Percentiles rank a stretch among this genome's conserved stretches.
phyloP scores from a whole-genome alignment of 2,329 filamentous ascomycete species.

The Tolypocladium inflatum region DNA sequence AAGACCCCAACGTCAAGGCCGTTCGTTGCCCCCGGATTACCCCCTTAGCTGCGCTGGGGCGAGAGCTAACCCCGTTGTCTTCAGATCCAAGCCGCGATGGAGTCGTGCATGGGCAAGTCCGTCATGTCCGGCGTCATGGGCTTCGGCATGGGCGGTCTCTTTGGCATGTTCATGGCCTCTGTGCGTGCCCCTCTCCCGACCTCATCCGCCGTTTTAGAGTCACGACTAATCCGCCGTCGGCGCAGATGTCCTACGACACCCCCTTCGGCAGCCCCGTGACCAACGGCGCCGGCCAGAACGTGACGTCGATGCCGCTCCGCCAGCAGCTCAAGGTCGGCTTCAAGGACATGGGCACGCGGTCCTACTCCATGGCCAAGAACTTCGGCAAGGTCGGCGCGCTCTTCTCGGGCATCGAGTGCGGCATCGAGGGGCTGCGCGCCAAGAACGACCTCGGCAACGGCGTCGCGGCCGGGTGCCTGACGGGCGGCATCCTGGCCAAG shows the following conservation, averaged over 20 bases:
- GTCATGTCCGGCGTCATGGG: constrained; percentile 87
- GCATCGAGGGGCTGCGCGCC: constrained; percentile 82
- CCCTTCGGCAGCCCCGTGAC: constrained; percentile 53
- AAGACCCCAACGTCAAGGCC: constrained; percentile 43
- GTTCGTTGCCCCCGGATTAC: constrained; percentile 13
- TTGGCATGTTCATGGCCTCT: constrained; percentile 96
- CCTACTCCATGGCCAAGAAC: constrained; percentile 79
- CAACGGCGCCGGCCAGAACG: constrained; percentile 22
- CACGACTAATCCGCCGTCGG: not conserved
- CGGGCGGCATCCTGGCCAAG: constrained; percentile 78
- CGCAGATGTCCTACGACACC: constrained; percentile 95
- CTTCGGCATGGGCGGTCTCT: constrained; percentile 86
- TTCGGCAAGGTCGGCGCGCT: constrained; percentile 90
- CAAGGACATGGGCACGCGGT: constrained; percentile 86
- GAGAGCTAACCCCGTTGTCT: constrained; percentile 1
- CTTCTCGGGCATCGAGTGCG: constrained; percentile 90
- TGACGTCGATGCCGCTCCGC: constrained; percentile 62
- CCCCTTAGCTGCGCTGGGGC: not conserved
- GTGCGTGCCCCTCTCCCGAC: constrained; percentile 39
- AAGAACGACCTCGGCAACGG: constrained; percentile 93
- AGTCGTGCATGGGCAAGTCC: constrained; percentile 84
- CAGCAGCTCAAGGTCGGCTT: constrained; percentile 81
- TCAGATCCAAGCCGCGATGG: constrained; percentile 77
- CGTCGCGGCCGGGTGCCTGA: constrained; percentile 78
- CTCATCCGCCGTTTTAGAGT: too few species aligned